Conservation (phyloP, 2,329 filamentous ascomycete genomes). For the Fusarium dimerum region DNA sequence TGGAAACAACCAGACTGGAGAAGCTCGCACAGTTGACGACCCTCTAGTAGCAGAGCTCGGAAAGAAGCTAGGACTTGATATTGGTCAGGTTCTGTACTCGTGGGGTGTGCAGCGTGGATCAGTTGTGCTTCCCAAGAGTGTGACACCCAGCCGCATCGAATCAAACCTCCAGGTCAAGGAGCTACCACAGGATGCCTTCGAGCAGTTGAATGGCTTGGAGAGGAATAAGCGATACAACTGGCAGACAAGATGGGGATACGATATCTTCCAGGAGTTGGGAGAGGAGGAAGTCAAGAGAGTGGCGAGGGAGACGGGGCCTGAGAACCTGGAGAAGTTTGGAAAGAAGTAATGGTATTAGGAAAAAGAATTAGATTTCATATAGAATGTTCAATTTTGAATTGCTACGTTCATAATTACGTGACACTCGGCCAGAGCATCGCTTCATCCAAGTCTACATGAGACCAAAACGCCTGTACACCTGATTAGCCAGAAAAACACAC, state of each 20-base stretch:
- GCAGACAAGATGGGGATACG: conserved; percentile 42
- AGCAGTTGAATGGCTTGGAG: conserved; percentile 41
- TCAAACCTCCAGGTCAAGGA: conserved; percentile 56
- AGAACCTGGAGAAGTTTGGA: conserved; percentile 38
- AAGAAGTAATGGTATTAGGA: conserved; percentile 1
- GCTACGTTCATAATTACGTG: conserved; percentile 2
- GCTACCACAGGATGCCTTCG: conserved; percentile 38
- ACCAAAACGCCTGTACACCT: conserved; percentile 10
- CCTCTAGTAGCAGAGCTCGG: conserved; percentile 48
- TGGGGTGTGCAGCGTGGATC: conserved; percentile 67
- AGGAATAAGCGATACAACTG: conserved; percentile 46
- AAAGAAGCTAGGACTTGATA: conserved; percentile 40
- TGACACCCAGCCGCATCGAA: conserved; percentile 62
- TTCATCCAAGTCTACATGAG: conserved; percentile 8
- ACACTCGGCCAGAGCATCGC: conserved; percentile 8
- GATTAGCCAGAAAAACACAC: too few species aligned
- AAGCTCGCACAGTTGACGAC: conserved; percentile 51
- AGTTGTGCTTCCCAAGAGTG: conserved; percentile 68
- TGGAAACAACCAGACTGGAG: conserved; percentile 50
- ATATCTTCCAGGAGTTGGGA: conserved; percentile 46
- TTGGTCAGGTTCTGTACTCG: conserved; percentile 47
- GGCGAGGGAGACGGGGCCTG: conserved; percentile 35
- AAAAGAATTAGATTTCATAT: too few species aligned
- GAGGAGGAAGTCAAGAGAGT: conserved; percentile 37
- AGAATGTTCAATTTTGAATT: too few species aligned